These are phyloP conservation scores for Acacia pycnantha DNA, from an alignment of 331 rosid species.

Conservation along the genomic window DNA sequence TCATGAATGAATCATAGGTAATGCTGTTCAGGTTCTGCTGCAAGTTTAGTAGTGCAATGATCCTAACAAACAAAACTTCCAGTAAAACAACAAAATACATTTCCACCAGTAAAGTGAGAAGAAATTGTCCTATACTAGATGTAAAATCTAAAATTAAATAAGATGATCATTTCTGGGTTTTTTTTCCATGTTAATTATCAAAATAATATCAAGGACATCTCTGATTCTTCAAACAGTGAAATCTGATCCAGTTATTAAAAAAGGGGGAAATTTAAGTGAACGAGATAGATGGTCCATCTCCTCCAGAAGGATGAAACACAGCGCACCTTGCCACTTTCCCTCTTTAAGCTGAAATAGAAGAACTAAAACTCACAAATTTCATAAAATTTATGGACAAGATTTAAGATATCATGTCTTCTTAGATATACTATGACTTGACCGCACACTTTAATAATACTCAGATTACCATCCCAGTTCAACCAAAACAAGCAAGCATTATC, in stretches of 20 bases:
- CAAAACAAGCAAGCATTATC: too few relatives aligned
- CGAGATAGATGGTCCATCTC: background rate
- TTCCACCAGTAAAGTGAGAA: background rate
- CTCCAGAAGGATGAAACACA: background rate
- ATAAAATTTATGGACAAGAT: background rate
- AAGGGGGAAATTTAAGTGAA: background rate
- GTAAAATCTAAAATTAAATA: background rate
- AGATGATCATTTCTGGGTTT: background rate
- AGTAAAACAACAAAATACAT: background rate
- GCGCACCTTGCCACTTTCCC: background rate
- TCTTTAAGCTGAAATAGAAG: background rate
- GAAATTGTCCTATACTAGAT: background rate
- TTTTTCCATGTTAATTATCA: background rate
- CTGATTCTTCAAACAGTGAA: background rate
- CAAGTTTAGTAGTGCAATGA: background rate
- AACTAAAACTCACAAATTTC: background rate
- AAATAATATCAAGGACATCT: background rate
- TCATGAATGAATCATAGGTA: conserved; percentile 4
- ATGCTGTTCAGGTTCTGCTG: background rate
- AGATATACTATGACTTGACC: background rate
- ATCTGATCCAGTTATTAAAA: background rate
- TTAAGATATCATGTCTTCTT: background rate
- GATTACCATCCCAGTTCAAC: too few relatives aligned
- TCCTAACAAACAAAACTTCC: background rate
- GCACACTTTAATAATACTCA: background rate